Evolutionary conservation across 164 flowering plant genomes (phyloP), one percentile per base, ranked within the genome.

Genomic region (Sextonia rubra): DNA sequence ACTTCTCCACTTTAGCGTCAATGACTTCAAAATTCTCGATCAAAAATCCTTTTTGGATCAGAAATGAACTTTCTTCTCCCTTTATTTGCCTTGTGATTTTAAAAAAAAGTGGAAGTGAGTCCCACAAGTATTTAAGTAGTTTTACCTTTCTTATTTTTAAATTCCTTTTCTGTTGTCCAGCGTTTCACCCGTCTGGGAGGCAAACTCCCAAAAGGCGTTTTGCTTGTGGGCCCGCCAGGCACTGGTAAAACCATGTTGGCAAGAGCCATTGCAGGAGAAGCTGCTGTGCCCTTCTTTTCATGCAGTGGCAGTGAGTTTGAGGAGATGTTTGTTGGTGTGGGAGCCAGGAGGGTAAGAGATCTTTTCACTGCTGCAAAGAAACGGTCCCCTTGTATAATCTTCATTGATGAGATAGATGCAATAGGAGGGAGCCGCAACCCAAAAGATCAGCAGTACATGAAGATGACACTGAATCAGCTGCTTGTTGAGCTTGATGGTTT

Each of bases 261-360:
- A 69, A 90, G 98, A 82, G 99, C 99, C 69, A 96, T 96, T 82
- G 99, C 99, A 14, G 98, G 99, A 68, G 99, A 96, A 83, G 99
- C 99, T 74, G 97, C 94, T 24, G 98, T 96, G 37, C 99, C 98
- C 55, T 94, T 94, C 83, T 94, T 94, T 79, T 91, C 97, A 2
- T 89, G 97, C 89, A 91, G 97, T 76, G 98, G 98, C 60, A 93
- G 98, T 83, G 99, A 96, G 76, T 96, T 96, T 83, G 99, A 96
- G 81, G 99, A 96, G 81, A 93, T 96, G 97, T 96, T 91, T 92
- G 97, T 96, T 76, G 99, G 99, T 73, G 98, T 96, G 75, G 99
- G 98, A 74, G 98, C 98, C 12, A 81, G 97, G 64, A 84, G 98
- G 75, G 94, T 94, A 49, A 85, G 97, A 69, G 94, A 91, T 81